A percentile compares a stretch with the other conserved stretches of the same genome.
phyloP scores from a whole-genome alignment of 129 eudicot species.

The Artemisia tridentata region DNA sequence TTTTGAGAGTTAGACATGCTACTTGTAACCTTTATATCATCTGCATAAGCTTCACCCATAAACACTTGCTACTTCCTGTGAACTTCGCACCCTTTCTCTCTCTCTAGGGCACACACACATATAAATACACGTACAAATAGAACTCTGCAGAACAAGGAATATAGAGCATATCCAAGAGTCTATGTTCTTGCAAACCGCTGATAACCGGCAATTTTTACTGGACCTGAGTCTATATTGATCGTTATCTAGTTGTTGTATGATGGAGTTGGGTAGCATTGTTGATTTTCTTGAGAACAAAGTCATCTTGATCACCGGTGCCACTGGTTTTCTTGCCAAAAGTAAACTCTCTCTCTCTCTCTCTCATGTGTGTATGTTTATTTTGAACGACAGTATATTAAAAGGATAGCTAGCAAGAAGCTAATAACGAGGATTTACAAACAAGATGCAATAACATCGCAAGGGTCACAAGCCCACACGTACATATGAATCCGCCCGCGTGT shows the following conservation, averaged over 20 bases:
- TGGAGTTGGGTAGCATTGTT: constrained; percentile 53
- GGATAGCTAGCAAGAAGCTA: neutral
- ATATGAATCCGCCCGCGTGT: too few species aligned
- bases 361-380: neutral
- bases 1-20: neutral
- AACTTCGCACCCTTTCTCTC: neutral
- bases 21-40: neutral
- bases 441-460: neutral
- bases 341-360: constrained; percentile 12
- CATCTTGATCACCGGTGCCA: constrained; percentile 29
- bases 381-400: neutral
- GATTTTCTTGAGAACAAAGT: constrained; percentile 44
- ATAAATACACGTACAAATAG: neutral
- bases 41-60: constrained; percentile 1
- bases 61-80: neutral
- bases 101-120: neutral
- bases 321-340: constrained; percentile 48
- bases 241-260: neutral
- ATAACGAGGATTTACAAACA: neutral
- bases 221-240: too few species aligned
- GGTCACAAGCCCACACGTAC: too few species aligned
- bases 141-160: neutral
- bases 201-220: too few species aligned
- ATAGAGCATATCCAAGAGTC: neutral
- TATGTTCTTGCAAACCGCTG: neutral